Conservation (phyloP, 225 moss, liverwort and hornwort species). For the Bryum argenteum region DNA sequence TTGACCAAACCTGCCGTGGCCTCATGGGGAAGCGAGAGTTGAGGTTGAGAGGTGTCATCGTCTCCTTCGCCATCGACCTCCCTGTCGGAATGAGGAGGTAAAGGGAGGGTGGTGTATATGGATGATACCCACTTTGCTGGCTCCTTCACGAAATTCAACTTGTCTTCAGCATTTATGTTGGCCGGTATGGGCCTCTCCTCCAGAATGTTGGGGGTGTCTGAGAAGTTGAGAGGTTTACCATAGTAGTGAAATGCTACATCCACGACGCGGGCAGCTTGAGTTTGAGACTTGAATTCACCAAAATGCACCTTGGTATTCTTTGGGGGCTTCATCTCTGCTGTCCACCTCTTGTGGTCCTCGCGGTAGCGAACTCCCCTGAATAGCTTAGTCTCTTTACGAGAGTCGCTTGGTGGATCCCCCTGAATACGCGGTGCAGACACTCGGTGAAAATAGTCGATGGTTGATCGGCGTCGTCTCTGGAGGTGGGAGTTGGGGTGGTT, state of each 20-base stretch:
- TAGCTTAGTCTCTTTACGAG: not conserved
- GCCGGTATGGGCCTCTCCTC: too few relatives aligned
- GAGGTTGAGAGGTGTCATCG: too few relatives aligned
- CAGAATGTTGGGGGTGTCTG: not conserved
- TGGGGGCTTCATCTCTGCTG: constrained; percentile 21
- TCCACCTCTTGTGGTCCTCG: fast-evolving
- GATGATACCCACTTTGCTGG: too few relatives aligned
- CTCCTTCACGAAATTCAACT: too few relatives aligned
- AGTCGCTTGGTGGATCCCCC: not conserved
- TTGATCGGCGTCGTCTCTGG: not conserved
- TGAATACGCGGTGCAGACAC: not conserved
- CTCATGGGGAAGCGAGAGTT: too few relatives aligned
- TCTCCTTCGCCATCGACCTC: too few relatives aligned
- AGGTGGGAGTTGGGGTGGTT: not conserved
- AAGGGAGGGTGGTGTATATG: too few relatives aligned
- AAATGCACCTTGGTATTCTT: constrained; percentile 1
- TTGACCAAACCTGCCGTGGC: too few relatives aligned
- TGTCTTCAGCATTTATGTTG: too few relatives aligned
- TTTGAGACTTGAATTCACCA: constrained; percentile 7
- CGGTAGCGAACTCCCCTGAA: constrained; percentile 22
- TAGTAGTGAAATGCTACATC: not conserved
- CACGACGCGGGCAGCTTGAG: not conserved
- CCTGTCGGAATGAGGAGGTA: too few relatives aligned
- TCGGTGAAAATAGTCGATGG: not conserved
- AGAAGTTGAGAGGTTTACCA: not conserved